Base-by-base conservation (phyloP, 2,329 filamentous ascomycete species). In the Cladosporium sp. region DNA sequence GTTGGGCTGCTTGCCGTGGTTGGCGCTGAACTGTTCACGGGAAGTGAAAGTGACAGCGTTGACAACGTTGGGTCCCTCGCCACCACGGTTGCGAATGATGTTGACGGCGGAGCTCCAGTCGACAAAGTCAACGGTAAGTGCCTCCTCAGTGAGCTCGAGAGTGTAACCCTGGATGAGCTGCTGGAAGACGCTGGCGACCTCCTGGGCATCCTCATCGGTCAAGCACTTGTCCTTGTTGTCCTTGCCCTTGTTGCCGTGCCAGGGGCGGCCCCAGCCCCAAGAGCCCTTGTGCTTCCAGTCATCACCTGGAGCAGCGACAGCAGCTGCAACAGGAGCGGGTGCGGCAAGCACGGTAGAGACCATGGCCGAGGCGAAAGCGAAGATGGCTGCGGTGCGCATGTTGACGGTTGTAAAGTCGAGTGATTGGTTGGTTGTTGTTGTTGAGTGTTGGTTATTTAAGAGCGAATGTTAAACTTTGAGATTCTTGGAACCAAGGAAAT, bases 51-150 rank as follows among this genome's bases (percentile, higher is more conserved):
- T 70, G 61, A 71, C 52, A 30, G 64, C 71, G 59, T 72, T 71
- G 63, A 74, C 71, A 26, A 66, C 49, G 59, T 70, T 70, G 6
- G 72, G 72, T 14, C 65, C 68, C 32, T 70, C 67, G 57, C 69
- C 72, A 28, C 72, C 72, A 26, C 69, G 67, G 67, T 74, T 74
- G 67, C 70, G 70, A 67, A 74, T 72, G 69, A 74, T 75, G 66
- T 74, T 74, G 68, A 74, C 74, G 21, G 72, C 71, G 57, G 72
- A 72, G 12, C 72, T 69, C 64, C 73, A 74, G 68, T 75, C 74
- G 65, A 72, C 65, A 58, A 74, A 75, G 70, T 74, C 73, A 47
- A 70, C 70, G 18, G 73, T 72, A 12, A 75, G 70, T 8, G 71
- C 70, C 21, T 70, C 69, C 21, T 73, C 68, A 0, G 74, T 74